Conservation (phyloP, 2,329 filamentous ascomycete genomes). For the Cercospora sp. region DNA sequence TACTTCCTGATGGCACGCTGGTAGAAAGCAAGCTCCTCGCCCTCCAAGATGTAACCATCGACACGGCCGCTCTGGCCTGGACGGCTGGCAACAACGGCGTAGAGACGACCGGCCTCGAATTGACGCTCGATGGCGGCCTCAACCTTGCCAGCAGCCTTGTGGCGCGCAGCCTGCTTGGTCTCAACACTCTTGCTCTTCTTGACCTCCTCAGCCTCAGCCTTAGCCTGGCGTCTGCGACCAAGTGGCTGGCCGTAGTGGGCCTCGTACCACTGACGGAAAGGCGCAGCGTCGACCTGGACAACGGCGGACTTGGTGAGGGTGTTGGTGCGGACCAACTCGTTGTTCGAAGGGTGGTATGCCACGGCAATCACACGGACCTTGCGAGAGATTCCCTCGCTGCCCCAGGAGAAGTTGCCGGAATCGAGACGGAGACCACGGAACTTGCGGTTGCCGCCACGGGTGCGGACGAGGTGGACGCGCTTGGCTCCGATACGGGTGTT, state of each 20-base stretch:
- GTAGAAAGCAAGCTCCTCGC: constrained; percentile 99
- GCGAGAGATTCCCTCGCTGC: constrained; percentile 94
- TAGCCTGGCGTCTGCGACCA: constrained; percentile 83
- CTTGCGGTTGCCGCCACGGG: constrained; percentile 98
- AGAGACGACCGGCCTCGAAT: constrained; percentile 98
- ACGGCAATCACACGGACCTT: constrained; percentile 99
- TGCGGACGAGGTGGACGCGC: constrained; percentile 95
- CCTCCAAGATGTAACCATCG: constrained; percentile 98
- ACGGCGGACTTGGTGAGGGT: constrained; percentile 99
- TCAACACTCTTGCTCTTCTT: constrained; percentile 96
- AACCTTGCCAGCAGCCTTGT: constrained; percentile 84
- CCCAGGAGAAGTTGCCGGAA: constrained; percentile 99
- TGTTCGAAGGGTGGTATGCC: constrained; percentile 99
- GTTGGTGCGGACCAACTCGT: constrained; percentile 99
- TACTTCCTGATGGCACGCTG: constrained; percentile 99
- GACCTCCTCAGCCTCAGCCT: constrained; percentile 62
- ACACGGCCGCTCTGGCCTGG: constrained; percentile 95
- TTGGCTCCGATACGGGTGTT: constrained; percentile 98
- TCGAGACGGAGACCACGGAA: constrained; percentile 99
- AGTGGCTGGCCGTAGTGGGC: constrained; percentile 93
- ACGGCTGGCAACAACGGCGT: constrained; percentile 86
- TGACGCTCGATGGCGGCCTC: constrained; percentile 92
- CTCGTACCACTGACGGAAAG: constrained; percentile 99
- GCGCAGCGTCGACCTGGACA: constrained; percentile 96
- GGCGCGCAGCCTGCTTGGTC: constrained; percentile 93